Conservation (phyloP, 2,329 filamentous ascomycete species). For the Diaporthe australafricana region DNA sequence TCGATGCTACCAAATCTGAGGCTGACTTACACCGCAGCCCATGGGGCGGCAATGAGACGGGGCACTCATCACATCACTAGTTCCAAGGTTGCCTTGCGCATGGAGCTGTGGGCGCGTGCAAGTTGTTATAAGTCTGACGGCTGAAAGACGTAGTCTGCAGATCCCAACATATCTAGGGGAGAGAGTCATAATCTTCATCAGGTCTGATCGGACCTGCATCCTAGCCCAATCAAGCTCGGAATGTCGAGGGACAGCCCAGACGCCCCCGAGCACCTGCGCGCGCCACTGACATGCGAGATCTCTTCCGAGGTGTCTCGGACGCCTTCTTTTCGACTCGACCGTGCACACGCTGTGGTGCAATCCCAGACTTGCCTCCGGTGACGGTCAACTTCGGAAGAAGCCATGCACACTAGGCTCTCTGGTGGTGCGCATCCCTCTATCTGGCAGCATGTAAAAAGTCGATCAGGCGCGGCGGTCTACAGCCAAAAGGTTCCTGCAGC, state of each 20-base stretch:
- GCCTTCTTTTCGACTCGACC: background rate
- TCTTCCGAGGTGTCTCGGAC: constrained; percentile 14
- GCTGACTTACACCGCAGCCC: background rate
- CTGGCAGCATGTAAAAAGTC: constrained; percentile 6
- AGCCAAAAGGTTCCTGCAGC: background rate
- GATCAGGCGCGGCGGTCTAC: background rate
- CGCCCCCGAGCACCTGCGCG: background rate
- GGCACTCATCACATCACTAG: constrained; percentile 2
- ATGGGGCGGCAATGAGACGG: background rate
- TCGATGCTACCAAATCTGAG: background rate
- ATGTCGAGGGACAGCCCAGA: background rate
- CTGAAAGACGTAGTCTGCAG: background rate
- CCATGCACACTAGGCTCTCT: background rate
- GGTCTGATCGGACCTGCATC: background rate
- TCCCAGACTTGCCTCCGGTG: background rate
- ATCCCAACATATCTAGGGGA: background rate
- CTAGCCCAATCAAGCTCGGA: background rate
- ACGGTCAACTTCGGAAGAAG: background rate
- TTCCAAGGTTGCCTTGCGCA: background rate
- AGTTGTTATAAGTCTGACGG: background rate
- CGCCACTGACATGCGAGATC: background rate
- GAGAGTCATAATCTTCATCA: too few species aligned
- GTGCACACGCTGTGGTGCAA: background rate
- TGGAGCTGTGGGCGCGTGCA: background rate
- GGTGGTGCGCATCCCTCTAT: background rate